A percentile compares a stretch with the other conserved stretches of the same genome.
Conservation (phyloP, 2,329 filamentous ascomycete genomes). For the Trichoderma atroviride region DNA sequence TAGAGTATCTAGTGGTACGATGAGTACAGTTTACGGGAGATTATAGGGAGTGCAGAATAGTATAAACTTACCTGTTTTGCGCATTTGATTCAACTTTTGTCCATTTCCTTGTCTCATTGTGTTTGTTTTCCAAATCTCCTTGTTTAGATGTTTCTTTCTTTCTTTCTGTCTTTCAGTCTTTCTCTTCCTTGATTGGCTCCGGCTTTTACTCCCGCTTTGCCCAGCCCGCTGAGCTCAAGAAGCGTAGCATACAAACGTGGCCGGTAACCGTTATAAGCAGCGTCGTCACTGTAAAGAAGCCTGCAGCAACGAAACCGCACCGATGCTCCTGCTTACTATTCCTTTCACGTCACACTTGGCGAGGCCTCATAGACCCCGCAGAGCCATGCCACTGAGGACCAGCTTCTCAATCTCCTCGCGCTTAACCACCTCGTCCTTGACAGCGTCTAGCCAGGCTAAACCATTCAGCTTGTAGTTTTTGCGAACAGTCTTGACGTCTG, state of each 20-base stretch:
- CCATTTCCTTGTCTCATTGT: neutral
- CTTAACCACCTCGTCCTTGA: slow-evolving; percentile 48
- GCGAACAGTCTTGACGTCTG: slow-evolving; percentile 70
- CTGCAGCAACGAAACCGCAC: neutral
- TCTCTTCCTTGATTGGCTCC: neutral
- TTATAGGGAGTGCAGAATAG: neutral
- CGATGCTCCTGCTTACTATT: neutral
- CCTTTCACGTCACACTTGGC: neutral
- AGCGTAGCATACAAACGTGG: neutral
- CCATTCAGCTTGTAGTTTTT: slow-evolving; percentile 86
- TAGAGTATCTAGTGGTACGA: slow-evolving; percentile 1
- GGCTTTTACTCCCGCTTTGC: neutral
- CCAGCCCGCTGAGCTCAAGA: neutral
- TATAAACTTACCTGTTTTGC: neutral
- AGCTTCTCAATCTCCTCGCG: slow-evolving; percentile 66
- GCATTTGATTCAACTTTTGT: neutral
- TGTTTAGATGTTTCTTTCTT: neutral
- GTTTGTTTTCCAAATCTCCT: neutral
- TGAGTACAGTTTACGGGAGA: neutral
- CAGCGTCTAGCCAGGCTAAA: slow-evolving; percentile 52
- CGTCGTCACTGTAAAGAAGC: neutral
- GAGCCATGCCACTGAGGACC: slow-evolving; percentile 75
- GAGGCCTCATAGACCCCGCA: slow-evolving; percentile 41
- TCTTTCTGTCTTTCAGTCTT: too few relatives aligned
- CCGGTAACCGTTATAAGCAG: neutral